Evolutionary conservation across 192 early-diverging fungal genomes (phyloP), one percentile per base, ranked within the genome.

Genomic region (Entomortierella chlamydospora): DNA sequence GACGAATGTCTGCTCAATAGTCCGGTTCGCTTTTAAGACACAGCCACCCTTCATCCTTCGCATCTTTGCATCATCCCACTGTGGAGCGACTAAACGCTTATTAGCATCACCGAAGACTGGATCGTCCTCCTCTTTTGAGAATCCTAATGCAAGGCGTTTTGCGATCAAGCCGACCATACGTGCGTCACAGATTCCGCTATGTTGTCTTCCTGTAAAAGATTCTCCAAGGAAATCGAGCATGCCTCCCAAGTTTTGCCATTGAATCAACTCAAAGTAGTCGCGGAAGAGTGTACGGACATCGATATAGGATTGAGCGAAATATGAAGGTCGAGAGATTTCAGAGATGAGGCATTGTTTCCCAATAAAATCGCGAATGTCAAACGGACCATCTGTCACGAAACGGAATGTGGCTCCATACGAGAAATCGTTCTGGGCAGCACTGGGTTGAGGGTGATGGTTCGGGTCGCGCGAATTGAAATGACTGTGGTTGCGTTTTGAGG

Each of bases 291-390:
- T 77, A 18, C 94, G 72, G 42, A 96, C 69, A 59, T 96, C 91
- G 9, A 94, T 72, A 72, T 90, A 94, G 23, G 84, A 78, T 17
- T 67, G 31, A 20, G 69, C 57, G 57, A 95, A 89, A 73, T 92
- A 95, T 0, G 61, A 37, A 2, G 95, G 95, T 26, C 86, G 71
- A 28, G 64, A 26, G 25, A 91, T 84, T n/a, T 73, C 22, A 6
- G 87, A 88, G 34, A 84, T 72, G 0, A 59, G 47, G 61, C 91
- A 93, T 80, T 96, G 92, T 67, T 94, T 93, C 23, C 82, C 72
- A n/a, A 96, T 83, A 78, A 96, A 96, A 55, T 95, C 91, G 10
- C 91, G 87, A 49, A 96, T 87, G 68, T 96, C 95, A 85, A 91
- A 95, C 0, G 93, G 93, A 3, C 93, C 93, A 81, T 86, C 91